phyloP scores from a whole-genome alignment of 2,329 filamentous ascomycete species.

The Chrysosporium queenslandicum region DNA sequence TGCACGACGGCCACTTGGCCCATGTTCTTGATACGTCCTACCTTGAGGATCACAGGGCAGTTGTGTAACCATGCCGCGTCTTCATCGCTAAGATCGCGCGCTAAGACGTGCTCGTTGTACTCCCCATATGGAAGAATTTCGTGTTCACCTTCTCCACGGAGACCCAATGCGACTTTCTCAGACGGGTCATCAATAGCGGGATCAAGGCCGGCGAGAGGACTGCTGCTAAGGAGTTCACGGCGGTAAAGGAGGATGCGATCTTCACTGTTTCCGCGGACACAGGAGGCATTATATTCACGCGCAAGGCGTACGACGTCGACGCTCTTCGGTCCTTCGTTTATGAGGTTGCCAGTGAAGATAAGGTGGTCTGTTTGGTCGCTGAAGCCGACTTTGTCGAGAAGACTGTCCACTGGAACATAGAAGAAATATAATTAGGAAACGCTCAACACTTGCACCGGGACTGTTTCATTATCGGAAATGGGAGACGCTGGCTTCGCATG shows the following conservation, averaged over 20 bases:
- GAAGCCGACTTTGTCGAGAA: slow-evolving; percentile 60
- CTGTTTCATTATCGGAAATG: too few relatives aligned
- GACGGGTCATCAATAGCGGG: background rate
- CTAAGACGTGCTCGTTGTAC: slow-evolving; percentile 41
- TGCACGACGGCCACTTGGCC: slow-evolving; percentile 68
- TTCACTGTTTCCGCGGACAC: slow-evolving; percentile 87
- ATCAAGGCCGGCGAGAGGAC: background rate
- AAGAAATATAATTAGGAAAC: slow-evolving; percentile 8
- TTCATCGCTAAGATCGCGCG: slow-evolving; percentile 46
- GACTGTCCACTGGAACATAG: slow-evolving; percentile 35
- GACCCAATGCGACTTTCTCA: background rate
- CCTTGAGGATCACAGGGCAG: slow-evolving; percentile 67
- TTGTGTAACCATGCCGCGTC: slow-evolving; percentile 60
- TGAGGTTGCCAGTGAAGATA: slow-evolving; percentile 65
- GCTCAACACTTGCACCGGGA: background rate
- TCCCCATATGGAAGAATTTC: slow-evolving; percentile 10
- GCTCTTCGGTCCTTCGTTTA: slow-evolving; percentile 81
- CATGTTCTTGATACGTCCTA: slow-evolving; percentile 53
- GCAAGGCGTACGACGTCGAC: slow-evolving; percentile 65
- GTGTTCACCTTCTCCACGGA: background rate
- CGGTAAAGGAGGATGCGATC: slow-evolving; percentile 67
- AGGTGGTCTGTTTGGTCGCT: slow-evolving; percentile 54
- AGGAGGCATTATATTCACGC: slow-evolving; percentile 62
- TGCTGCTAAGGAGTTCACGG: slow-evolving; percentile 29
- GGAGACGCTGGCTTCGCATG: too few relatives aligned